Evolutionary conservation across 1,139 yeast genomes (phyloP), one percentile per base, ranked within the genome.

Genomic region (Kodamaea fungicola): DNA sequence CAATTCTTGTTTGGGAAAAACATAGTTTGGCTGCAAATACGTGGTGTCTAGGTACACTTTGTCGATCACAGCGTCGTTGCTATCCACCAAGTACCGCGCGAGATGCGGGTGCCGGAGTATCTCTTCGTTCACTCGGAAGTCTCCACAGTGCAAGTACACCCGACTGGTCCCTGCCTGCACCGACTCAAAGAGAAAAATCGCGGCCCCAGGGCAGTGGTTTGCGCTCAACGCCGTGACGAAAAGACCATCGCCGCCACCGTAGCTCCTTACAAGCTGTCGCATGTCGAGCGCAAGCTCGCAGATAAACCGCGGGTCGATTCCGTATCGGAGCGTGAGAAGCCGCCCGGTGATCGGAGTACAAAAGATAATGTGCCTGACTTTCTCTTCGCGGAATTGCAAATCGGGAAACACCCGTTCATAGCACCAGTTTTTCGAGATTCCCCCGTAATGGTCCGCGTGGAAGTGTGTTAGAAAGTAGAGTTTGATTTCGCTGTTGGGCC

Each of bases 201-300:
- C 88, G 1, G 97, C 87, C 2, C 98, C 98, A 1, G 97, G 97
- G 58, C 98, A 92, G 59, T 92, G 98, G 49, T 92, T 90, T 0
- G 97, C 98, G 44, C 86, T 87, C 7, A 84, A 61, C 7, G 82
- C 67, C 0, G 80, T 74, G 0, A 87, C 89, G 33, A 70, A 69
- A 1, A 87, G 57, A 0, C 75, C 69, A 0, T 80, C 78, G 3
- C 12, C 19, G 4, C 34, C 37, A 13, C 29, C 40, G 33, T 46
- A 58, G 6, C 42, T 33, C 33, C 54, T 53, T 2, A 71, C 53
- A 12, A 54, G 40, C 40, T 68, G 68, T 19, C 70, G 53, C 16
- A 55, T 55, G 41, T 79, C 64, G 43, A 76, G 51, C 2, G 72
- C 75, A 32, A 84, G 47, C 4, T 65, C 59, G 21, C 69, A 58